A percentile compares a stretch with the other conserved stretches of the same genome.
These are phyloP conservation scores for Fulvia fulva DNA, from an alignment of 2,329 filamentous ascomycete species.

Conservation along the genomic window DNA sequence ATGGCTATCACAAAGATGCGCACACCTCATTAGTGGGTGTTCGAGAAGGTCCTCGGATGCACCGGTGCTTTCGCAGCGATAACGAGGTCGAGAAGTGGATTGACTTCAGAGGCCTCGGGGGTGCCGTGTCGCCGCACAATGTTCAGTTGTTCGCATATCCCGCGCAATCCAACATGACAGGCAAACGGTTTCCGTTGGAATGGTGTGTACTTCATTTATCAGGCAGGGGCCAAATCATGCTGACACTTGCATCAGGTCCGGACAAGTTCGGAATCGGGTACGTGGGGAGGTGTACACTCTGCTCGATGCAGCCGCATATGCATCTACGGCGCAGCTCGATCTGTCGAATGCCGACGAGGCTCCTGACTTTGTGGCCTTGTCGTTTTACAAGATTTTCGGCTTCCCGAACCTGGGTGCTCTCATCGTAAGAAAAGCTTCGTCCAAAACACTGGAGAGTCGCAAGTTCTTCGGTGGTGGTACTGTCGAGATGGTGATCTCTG, in stretches of 20 bases:
- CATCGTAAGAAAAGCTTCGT: slow-evolving; percentile 69
- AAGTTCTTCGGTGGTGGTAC: slow-evolving; percentile 91
- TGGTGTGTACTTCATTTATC: slow-evolving; percentile 54
- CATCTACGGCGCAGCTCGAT: slow-evolving; percentile 71
- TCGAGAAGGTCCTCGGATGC: slow-evolving; percentile 62
- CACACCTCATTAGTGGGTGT: slow-evolving; percentile 84
- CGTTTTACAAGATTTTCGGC: slow-evolving; percentile 93
- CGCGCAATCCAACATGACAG: slow-evolving; percentile 88
- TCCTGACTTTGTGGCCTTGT: slow-evolving; percentile 81
- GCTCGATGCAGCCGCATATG: slow-evolving; percentile 76
- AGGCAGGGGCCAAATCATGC: background rate
- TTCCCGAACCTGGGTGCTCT: slow-evolving; percentile 85
- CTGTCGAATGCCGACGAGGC: slow-evolving; percentile 66
- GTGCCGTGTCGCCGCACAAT: slow-evolving; percentile 18
- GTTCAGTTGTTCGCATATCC: slow-evolving; percentile 69
- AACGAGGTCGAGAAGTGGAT: slow-evolving; percentile 64
- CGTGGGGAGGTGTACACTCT: slow-evolving; percentile 55
- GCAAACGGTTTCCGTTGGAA: slow-evolving; percentile 65
- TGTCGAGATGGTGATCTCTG: slow-evolving; percentile 74
- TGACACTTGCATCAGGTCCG: slow-evolving; percentile 20
- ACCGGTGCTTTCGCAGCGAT: slow-evolving; percentile 64
- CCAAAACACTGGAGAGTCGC: slow-evolving; percentile 57
- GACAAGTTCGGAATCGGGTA: slow-evolving; percentile 40
- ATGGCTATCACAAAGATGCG: slow-evolving; percentile 70
- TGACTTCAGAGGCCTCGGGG: slow-evolving; percentile 35